Percentiles rank a stretch among this genome's conserved stretches.
Conservation (phyloP, 352 stramenopile species). For the Achlya hypogyna region DNA sequence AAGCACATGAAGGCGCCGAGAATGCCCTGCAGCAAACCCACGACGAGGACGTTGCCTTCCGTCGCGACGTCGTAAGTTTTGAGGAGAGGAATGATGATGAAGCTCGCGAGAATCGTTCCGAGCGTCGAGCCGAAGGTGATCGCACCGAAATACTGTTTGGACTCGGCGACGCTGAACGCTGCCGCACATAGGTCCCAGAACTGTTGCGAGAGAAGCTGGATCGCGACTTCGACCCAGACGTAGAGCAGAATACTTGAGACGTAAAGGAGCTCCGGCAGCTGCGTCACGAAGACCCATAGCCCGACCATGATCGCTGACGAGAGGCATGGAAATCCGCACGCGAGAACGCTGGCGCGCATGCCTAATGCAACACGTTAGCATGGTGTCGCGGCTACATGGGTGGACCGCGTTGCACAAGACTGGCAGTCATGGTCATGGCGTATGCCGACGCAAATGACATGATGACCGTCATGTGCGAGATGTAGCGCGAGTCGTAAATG, state of each 20-base stretch:
- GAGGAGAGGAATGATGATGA: constrained; percentile 50
- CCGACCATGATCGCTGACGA: constrained; percentile 12
- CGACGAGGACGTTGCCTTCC: constrained; percentile 63
- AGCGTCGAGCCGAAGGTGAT: constrained; percentile 80
- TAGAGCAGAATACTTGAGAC: constrained; percentile 46
- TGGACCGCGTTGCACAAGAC: constrained; percentile 24
- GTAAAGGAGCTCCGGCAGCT: neutral
- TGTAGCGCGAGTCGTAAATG: constrained; percentile 52
- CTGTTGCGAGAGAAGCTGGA: constrained; percentile 68
- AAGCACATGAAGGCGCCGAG: constrained; percentile 49
- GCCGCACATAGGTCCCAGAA: constrained; percentile 83
- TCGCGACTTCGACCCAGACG: constrained; percentile 68
- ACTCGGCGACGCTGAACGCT: constrained; percentile 67
- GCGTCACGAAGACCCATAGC: constrained; percentile 4
- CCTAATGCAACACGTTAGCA: too few relatives aligned
- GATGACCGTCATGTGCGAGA: constrained; percentile 60
- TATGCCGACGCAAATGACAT: constrained; percentile 69
- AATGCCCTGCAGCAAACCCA: constrained; percentile 40
- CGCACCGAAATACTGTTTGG: constrained; percentile 80
- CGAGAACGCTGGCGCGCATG: neutral
- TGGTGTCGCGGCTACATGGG: too few relatives aligned
- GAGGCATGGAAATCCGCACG: constrained; percentile 6
- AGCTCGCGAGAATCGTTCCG: constrained; percentile 64
- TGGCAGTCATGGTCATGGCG: constrained; percentile 39
- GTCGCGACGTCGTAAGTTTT: constrained; percentile 45